Evolutionary conservation across 805 yeast species (phyloP).

Genomic region (Zygosaccharomyces siamensis): DNA sequence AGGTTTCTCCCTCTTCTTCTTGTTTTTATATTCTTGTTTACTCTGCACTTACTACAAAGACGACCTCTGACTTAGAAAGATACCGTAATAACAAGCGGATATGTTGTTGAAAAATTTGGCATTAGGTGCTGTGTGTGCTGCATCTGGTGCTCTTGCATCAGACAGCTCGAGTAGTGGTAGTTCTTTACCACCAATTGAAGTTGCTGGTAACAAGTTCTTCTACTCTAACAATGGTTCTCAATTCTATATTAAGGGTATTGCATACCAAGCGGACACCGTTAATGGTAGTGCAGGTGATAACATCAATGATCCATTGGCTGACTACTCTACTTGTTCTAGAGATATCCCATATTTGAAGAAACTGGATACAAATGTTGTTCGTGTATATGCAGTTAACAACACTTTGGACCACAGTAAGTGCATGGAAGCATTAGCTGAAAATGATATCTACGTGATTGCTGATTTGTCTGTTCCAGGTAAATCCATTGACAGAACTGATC

Average conservation of each 20-base stretch:
- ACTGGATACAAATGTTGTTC: slow-evolving; percentile 61
- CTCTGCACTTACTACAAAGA: not conserved
- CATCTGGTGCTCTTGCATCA: slow-evolving; percentile 33
- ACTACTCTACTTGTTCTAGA: slow-evolving; percentile 55
- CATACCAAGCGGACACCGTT: slow-evolving; percentile 68
- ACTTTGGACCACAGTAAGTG: slow-evolving; percentile 61
- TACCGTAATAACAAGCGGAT: slow-evolving; percentile 16
- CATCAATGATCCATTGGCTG: slow-evolving; percentile 69
- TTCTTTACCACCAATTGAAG: slow-evolving; percentile 59
- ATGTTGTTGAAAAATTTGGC: slow-evolving; percentile 37
- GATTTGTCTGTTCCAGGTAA: slow-evolving; percentile 65
- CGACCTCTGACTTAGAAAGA: not conserved
- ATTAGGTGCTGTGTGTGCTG: slow-evolving; percentile 30
- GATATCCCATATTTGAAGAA: slow-evolving; percentile 66
- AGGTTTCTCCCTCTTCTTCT: not conserved
- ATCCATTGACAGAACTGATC: slow-evolving; percentile 58
- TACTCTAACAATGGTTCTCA: slow-evolving; percentile 74
- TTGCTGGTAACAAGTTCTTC: slow-evolving; percentile 74
- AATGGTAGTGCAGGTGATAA: slow-evolving; percentile 42
- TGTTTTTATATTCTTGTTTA: not conserved
- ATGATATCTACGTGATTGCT: slow-evolving; percentile 77
- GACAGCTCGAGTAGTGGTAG: slow-evolving; percentile 25
- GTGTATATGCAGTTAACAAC: slow-evolving; percentile 73
- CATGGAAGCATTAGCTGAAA: slow-evolving; percentile 60
- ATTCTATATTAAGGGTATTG: slow-evolving; percentile 72